phyloP scores from a whole-genome alignment of 2,329 filamentous ascomycete species.

The Neophaeococcomyces aloes region DNA sequence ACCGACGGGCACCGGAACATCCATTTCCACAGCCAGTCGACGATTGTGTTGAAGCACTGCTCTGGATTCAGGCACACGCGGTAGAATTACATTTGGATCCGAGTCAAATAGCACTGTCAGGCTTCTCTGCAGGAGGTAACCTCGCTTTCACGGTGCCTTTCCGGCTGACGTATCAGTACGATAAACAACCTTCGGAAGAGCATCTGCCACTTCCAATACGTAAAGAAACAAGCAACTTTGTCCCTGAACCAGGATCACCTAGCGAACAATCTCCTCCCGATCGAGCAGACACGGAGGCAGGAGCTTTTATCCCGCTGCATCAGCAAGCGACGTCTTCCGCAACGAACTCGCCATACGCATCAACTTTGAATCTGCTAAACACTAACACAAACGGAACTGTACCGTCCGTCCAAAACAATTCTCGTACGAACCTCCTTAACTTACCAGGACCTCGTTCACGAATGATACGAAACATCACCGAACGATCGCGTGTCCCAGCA shows the following conservation, averaged over 20 bases:
- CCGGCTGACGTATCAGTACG: slow-evolving; percentile 38
- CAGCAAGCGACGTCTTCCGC: not conserved
- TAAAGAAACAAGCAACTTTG: not conserved
- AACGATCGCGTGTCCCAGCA: not conserved
- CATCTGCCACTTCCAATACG: not conserved
- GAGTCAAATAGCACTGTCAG: slow-evolving; percentile 47
- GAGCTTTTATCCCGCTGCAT: not conserved
- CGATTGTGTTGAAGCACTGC: slow-evolving; percentile 51
- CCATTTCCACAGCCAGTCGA: slow-evolving; percentile 55
- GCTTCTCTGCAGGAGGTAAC: slow-evolving; percentile 55
- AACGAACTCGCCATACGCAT: not conserved
- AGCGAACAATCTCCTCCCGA: not conserved
- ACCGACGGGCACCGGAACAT: slow-evolving; percentile 50
- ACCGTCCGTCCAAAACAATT: not conserved
- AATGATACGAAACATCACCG: slow-evolving; percentile 3
- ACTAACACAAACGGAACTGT: not conserved
- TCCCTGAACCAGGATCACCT: not conserved
- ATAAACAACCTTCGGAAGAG: slow-evolving; percentile 4
- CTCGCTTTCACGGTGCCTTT: slow-evolving; percentile 52
- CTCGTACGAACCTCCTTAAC: slow-evolving; percentile 5
- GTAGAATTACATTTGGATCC: slow-evolving; percentile 47
- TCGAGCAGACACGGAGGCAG: not conserved
- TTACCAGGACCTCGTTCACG: slow-evolving; percentile 4
- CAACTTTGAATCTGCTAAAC: not conserved
- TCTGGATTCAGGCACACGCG: slow-evolving; percentile 48